These are phyloP conservation scores for Cucumis hystrix DNA, from an alignment of 306 rosid genomes.

Conservation along the genomic window DNA sequence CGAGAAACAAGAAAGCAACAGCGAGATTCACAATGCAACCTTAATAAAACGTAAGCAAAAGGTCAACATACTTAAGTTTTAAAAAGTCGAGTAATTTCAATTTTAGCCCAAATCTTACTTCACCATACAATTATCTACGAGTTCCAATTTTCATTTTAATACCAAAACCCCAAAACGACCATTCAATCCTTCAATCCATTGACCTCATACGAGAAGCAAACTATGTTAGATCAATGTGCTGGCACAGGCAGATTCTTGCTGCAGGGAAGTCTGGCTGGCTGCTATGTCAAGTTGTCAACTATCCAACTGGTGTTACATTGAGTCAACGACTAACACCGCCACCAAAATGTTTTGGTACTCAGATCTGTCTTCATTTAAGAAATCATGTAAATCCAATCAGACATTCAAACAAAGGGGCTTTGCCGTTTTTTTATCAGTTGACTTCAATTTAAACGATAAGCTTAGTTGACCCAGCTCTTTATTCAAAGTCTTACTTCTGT, in stretches of 20 bases:
- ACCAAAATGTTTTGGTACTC: background rate
- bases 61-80: too few relatives aligned
- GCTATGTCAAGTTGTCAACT: background rate
- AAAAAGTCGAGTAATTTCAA: too few relatives aligned
- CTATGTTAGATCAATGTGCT: slow-evolving; percentile 37
- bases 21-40: too few relatives aligned
- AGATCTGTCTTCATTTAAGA: background rate
- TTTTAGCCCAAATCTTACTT: too few relatives aligned
- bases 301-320: background rate
- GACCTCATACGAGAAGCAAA: slow-evolving; percentile 64
- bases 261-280: background rate
- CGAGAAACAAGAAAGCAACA: too few relatives aligned
- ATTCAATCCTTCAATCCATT: slow-evolving; percentile 14
- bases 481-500: background rate
- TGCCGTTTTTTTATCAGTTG: background rate
- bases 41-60: too few relatives aligned
- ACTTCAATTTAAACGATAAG: background rate
- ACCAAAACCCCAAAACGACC: background rate
- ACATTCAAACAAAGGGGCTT: background rate
- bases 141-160: background rate
- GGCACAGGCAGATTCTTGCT: background rate
- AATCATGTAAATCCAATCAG: background rate
- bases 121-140: too few relatives aligned
- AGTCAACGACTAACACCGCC: background rate
- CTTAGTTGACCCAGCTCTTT: background rate